Evolutionary conservation across 2,329 filamentous ascomycete genomes (phyloP), one percentile per base, ranked within the genome.

Genomic region (Fusarium drepaniforme): DNA sequence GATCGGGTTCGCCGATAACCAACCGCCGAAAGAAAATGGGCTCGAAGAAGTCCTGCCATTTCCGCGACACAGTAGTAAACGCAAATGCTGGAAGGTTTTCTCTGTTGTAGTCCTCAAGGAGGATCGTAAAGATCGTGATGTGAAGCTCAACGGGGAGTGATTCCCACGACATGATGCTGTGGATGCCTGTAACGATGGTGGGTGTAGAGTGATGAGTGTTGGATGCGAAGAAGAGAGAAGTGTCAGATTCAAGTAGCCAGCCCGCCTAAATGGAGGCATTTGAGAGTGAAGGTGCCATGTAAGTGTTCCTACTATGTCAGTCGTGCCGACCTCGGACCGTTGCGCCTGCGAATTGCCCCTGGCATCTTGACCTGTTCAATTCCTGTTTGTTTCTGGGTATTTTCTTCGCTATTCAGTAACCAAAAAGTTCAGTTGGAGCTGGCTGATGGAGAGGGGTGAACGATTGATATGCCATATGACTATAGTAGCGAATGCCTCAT

Each of bases 21-120:
- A 63, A 23, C 9, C 21, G 30, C 9, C 44, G 44, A 21, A 63
- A 63, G 16, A 35, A 53, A 11, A 28, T 23, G 6, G 21, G 28
- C 30, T 62, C 59, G 8, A 62, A 46, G 30, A 62, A 62, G n/a
- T 23, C 30, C 21, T 49, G 59, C 59, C 59, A 62, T 18, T 35
- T 6, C 23, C 13, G n/a, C 38, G 59, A 62, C 3, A 62, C 30
- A 8, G 28, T 25, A 8, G 42, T 16, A n/a, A 38, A 42, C 7
- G 2, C 38, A 7, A 44, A 49, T 15, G 4, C 44, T 8, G 6
- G 11, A 12, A 49, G 18, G 40, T 16, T 6, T n/a, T 46, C 44
- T 46, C 30, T 18, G n/a, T 62, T 8, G 59, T 16, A 37, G 13
- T 35, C 30, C 16, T 49, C 15, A 25, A 49, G 15, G 59, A 49